Evolutionary conservation across 768 basidiomycete species (phyloP).

Genomic region (Symmetrospora coprosmae): DNA sequence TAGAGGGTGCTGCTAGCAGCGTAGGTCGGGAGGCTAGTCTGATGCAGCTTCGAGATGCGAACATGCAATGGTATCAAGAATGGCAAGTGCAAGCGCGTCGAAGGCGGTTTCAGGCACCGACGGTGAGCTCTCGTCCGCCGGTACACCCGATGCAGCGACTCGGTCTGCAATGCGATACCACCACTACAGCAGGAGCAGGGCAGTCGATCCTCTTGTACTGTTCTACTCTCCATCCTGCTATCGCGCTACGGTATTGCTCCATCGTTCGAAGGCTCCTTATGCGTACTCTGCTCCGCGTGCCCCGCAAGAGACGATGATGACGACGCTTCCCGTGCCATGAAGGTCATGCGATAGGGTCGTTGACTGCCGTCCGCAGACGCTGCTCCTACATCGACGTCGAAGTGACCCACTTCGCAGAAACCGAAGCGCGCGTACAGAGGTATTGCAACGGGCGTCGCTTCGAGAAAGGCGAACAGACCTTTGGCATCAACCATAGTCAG

Average conservation of each 20-base stretch:
- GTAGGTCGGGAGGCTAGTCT: background rate
- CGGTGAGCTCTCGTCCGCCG: too few relatives aligned
- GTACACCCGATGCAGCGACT: too few relatives aligned
- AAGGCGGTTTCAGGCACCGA: background rate
- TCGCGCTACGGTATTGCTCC: background rate
- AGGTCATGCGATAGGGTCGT: background rate
- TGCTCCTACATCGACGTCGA: background rate
- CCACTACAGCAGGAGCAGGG: too few relatives aligned
- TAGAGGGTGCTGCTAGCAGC: background rate
- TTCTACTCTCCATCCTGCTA: background rate
- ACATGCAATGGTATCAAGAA: background rate
- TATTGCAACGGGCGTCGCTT: background rate
- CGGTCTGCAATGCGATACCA: too few relatives aligned
- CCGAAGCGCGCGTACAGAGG: conserved; percentile 1
- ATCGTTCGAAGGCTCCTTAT: background rate
- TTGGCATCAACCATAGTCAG: background rate
- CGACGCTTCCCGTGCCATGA: background rate
- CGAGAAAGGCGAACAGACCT: background rate
- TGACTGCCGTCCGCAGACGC: background rate
- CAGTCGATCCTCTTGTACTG: too few relatives aligned
- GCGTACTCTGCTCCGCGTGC: background rate
- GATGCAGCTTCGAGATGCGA: background rate
- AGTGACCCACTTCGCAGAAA: background rate
- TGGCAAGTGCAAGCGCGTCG: background rate
- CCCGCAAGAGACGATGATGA: background rate